Evolutionary conservation across 805 yeast species (phyloP), one percentile per base, ranked within the genome.

Genomic region (Candida fluviatilis): DNA sequence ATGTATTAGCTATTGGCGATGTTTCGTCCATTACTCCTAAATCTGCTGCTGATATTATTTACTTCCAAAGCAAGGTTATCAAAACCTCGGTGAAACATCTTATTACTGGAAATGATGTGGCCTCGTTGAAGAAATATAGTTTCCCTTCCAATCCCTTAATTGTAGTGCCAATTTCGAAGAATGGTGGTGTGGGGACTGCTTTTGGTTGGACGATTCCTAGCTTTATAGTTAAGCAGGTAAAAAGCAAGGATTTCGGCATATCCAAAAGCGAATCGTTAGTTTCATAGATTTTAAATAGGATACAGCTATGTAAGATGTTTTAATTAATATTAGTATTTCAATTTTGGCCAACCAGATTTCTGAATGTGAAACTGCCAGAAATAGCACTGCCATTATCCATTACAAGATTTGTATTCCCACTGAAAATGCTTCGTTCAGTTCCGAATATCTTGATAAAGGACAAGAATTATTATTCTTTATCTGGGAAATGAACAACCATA

Each of bases 1-100:
- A 62, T 16, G 64, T 66, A 4, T 21, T 62, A 14, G 69, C 60
- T 3, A 34, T 63, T 12, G 72, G 72, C 17, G 72, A 67, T 45
- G 52, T 66, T 29, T 42, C 55, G 4, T 37, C 57, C 1, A 49
- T 51, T 6, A 47, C 58, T 3, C 39, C 40, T 11, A 46, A 46
- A 14, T 49, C 62, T 8, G 5, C 61, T 7, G 52, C 56, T 11
- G 67, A 64, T 38, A 30, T 66, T 17, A 37, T 44, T 24, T 48
- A 48, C 35, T 39, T 43, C 29, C 69, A 61, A 37, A 28, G 30
- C 5, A 43, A 41, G 10, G 40, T 42, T 4, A 40, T 61, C 27
- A 40, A 23, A 44, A 13, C 13, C 11, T 14, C n/a, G 8, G 10
- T 21, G 8, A 10, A 21, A 21, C 6, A 10, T 21, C 6, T 21